Percentiles rank a stretch among this genome's conserved stretches.
These are phyloP conservation scores for Herpotrichia juniperi DNA, from an alignment of 2,329 filamentous ascomycete genomes.

Conservation along the genomic window DNA sequence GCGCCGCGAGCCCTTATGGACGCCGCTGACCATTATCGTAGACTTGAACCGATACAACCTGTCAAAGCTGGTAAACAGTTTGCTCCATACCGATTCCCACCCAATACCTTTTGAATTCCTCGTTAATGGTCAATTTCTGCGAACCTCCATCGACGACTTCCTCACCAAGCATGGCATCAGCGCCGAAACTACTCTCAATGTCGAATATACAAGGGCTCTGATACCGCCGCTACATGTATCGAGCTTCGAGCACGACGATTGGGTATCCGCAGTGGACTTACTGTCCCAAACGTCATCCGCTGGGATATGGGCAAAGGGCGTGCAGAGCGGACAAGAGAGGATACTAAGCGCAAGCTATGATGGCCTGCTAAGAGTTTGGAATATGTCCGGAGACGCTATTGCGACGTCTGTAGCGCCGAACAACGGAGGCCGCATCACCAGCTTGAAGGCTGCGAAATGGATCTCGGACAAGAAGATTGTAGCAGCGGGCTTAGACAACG, in stretches of 20 bases:
- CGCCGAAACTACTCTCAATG: constrained; percentile 80
- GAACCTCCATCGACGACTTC: constrained; percentile 89
- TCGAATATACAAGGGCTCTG: constrained; percentile 93
- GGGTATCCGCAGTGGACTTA: constrained; percentile 88
- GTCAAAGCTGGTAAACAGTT: constrained; percentile 67
- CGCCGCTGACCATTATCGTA: constrained; percentile 10
- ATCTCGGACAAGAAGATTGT: constrained; percentile 78
- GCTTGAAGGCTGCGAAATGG: constrained; percentile 82
- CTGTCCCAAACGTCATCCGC: constrained; percentile 71
- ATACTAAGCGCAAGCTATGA: constrained; percentile 96
- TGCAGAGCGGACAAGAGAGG: constrained; percentile 65
- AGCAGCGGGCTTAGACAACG: constrained; percentile 83
- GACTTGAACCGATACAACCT: constrained; percentile 49
- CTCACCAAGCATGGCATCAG: constrained; percentile 85
- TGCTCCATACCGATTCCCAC: constrained; percentile 62
- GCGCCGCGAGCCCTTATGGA: not conserved
- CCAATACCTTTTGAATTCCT: constrained; percentile 92
- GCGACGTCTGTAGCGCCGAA: constrained; percentile 72
- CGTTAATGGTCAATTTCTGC: constrained; percentile 89
- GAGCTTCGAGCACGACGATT: constrained; percentile 96
- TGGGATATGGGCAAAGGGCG: constrained; percentile 59
- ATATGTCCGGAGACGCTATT: constrained; percentile 82
- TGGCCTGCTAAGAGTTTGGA: constrained; percentile 84
- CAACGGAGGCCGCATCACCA: constrained; percentile 69
- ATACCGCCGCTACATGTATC: constrained; percentile 88